Evolutionary conservation across 1,284 basidiomycete genomes (phyloP).

Genomic region (Papiliotrema laurentii): DNA sequence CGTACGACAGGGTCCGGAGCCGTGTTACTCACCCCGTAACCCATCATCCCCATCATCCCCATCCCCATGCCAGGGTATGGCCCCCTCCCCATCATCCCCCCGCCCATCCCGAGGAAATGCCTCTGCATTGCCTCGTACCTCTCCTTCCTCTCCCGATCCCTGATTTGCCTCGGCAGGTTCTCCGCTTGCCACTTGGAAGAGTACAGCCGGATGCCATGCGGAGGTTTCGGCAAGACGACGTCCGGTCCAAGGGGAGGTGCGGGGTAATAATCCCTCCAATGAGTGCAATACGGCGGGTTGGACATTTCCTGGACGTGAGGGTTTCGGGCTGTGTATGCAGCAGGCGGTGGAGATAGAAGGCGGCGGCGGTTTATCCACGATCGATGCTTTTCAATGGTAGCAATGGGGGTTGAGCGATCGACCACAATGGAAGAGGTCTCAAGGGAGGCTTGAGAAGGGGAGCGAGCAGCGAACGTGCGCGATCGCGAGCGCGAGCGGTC

Average conservation of each 20-base stretch:
- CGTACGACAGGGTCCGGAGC: too few relatives aligned
- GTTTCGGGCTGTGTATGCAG: too few relatives aligned
- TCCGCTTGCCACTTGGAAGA: constrained; percentile 31
- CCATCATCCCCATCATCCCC: constrained; percentile 2
- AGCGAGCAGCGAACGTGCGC: too few relatives aligned
- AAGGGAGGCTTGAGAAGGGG: too few relatives aligned
- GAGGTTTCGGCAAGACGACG: constrained; percentile 20
- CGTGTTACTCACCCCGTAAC: too few relatives aligned
- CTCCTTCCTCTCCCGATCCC: constrained; percentile 4
- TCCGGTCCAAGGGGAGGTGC: constrained; percentile 2
- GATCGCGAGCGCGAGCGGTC: too few relatives aligned
- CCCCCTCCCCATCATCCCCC: constrained; percentile 13
- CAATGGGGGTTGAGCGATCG: too few relatives aligned
- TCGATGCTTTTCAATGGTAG: too few relatives aligned
- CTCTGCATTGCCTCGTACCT: background rate
- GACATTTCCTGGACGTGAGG: too few relatives aligned
- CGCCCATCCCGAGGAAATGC: constrained; percentile 15
- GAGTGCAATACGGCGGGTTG: constrained; percentile 2
- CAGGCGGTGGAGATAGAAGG: too few relatives aligned
- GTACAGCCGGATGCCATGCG: constrained; percentile 12
- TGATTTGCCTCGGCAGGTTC: constrained; percentile 24
- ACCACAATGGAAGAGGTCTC: too few relatives aligned
- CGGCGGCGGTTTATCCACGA: too few relatives aligned
- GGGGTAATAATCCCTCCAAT: constrained; percentile 12
- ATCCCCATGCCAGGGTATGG: constrained; percentile 7